Evolutionary conservation across 345 rosid species (phyloP), one percentile per base, ranked within the genome.

Genomic region (Cardiospermum halicacabum): DNA sequence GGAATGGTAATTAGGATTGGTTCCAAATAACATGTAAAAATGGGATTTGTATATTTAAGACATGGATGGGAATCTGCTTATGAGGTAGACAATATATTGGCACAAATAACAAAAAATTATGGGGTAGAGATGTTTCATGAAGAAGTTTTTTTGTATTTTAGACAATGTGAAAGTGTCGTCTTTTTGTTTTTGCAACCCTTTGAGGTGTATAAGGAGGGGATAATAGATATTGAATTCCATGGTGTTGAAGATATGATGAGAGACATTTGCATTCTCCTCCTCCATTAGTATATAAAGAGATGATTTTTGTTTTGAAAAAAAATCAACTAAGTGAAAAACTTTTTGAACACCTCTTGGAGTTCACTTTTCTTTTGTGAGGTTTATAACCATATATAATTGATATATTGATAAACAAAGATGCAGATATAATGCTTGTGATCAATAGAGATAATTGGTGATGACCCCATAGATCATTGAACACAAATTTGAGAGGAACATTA

Each of bases 321-420:
- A 62, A 36, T 65, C 67, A 7, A 69, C 63, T 1, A 43, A 4
- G 0, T 0, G 1, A 27, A 56, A 2, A 67, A 67, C 0, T 9
- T 1, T 3, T 11, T 2, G 3, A 56, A 67, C 0, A 36, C 1
- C 1, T 32, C 0, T 3, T 10, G 3, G 6, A 56, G 30, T 28
- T 73, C 25, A 0, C 26, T 49, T 21, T 63, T 73, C 0, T 2
- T 1, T 24, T 57, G 22, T 1, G 64, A 4, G 1, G 62, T 50
- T 54, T 66, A 72, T 1, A 59, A 19, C 66, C 62, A 68, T 0
- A 21, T n/a, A 9, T 36, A 72, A 25, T 22, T 11, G 1, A 31
- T 60, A 13, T 1, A 73, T 7, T 67, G 65, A 37, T 49, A 55
- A 4, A 67, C 11, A 34, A 62, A 73, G 0, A 67, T 31, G 7